Base-by-base conservation (phyloP, 169 alveolate genomes). In the Neospora caninum region DNA sequence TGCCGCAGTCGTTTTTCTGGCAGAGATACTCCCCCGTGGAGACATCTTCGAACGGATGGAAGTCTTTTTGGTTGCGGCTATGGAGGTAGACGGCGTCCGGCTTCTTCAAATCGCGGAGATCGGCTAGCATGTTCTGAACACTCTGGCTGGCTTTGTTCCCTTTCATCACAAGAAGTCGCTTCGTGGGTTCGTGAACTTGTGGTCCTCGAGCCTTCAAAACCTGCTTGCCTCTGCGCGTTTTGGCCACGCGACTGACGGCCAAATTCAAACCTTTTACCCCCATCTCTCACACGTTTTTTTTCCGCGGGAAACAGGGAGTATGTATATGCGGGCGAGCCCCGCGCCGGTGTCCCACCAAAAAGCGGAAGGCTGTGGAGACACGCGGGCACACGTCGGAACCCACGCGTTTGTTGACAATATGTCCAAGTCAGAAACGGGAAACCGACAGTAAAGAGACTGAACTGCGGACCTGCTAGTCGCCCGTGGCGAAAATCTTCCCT, bases 1-100 rank as follows among this genome's bases (percentile, higher is more conserved):
- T 10, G 39, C 91, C 91, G 95, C 95, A 87, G 31, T 53, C 83
- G 89, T 88, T 88, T 64, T 93, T 87, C 96, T 94, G 34, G 93
- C 96, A 70, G 29, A 92, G 70, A 43, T 93, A 92, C 83, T 92
- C 88, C 31, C 42, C 80, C 0, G 91, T n/a, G 31, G 70, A 64
- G 34, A 73, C 73, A n/a, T 92, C 88, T 45, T 92, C 95, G 70
- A 92, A 92, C 42, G 95, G 95, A 67, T 91, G 94, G 54, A 91
- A 53, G 67, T 73, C 91, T 41, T 70, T 34, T 88, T 89, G 93
- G 42, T 80, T 39, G 58, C 88, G 73, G 29, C 73, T 41, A 9
- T 53, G 78, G 43, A 91, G 87, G 64, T 43, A 87, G 4, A 92
- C 89, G 25, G 89, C 92, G 43, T 92, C 36, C n/a, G 95, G 95